Conservation (phyloP, 805 yeast species). For the Scheffersomyces amazonensis region DNA sequence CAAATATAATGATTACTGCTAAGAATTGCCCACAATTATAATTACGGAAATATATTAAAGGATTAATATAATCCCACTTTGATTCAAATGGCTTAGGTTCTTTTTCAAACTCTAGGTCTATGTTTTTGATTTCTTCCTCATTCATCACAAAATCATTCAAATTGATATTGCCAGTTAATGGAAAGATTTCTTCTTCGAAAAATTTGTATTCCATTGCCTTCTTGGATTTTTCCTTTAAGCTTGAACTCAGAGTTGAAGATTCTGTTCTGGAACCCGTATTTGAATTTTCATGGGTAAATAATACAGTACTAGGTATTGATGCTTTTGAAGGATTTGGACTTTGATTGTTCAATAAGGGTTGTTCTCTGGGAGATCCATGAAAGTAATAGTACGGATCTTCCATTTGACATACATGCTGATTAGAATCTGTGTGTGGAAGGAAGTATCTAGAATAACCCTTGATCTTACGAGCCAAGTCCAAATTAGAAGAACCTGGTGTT, state of each 20-base stretch:
- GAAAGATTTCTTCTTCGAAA: neutral
- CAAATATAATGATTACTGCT: conserved; percentile 8
- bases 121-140: conserved; percentile 6
- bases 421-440: neutral
- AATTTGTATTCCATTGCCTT: neutral
- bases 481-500: conserved; percentile 1
- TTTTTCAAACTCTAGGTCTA: conserved; percentile 8
- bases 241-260: neutral
- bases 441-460: conserved; percentile 11
- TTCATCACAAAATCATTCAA: conserved; percentile 7
- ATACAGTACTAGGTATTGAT: neutral
- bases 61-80: conserved; percentile 9
- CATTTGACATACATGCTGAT: conserved; percentile 6
- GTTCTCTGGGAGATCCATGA: neutral
- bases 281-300: neutral
- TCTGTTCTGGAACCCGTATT: no score
- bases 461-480: conserved; percentile 9
- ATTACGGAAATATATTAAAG: conserved; percentile 5
- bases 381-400: conserved; percentile 13
- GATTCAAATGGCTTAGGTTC: conserved; percentile 7
- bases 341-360: conserved; percentile 1
- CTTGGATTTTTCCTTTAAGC: neutral
- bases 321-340: neutral
- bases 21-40: conserved; percentile 7
- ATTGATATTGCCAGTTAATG: neutral